Conservation (phyloP, 2,329 filamentous ascomycete genomes). For the Lachnellula occidentalis region DNA sequence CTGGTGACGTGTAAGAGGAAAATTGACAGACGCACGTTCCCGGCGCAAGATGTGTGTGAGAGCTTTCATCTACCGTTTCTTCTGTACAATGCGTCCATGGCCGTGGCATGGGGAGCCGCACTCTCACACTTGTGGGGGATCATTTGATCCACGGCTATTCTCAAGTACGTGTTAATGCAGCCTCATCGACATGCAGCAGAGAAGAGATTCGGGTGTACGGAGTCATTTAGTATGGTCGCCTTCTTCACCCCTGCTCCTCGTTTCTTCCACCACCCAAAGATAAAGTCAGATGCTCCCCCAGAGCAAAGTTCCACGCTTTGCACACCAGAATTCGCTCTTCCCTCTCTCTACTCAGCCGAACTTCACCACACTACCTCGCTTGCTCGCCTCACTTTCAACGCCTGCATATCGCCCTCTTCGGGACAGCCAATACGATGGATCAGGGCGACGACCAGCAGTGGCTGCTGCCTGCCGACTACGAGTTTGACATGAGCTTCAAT, state of each 20-base stretch:
- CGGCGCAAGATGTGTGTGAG: neutral
- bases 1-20: no score
- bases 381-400: conserved; percentile 11
- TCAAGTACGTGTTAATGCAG: neutral
- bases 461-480: neutral
- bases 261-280: neutral
- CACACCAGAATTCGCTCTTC: conserved; percentile 2
- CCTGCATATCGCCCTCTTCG: conserved; percentile 2
- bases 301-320: neutral
- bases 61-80: no score
- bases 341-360: neutral
- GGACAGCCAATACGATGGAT: conserved; percentile 10
- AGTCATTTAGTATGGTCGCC: neutral
- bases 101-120: no score
- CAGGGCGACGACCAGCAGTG: conserved; percentile 7
- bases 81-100: no score
- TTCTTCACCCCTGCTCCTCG: neutral
- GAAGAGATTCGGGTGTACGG: neutral
- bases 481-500: neutral
- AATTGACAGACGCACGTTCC: no score
- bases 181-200: neutral
- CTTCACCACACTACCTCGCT: conserved; percentile 7
- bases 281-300: conserved; percentile 4
- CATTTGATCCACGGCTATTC: neutral
- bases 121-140: no score